Conservation (phyloP, 2,329 filamentous ascomycete genomes). For the Penicillium paneum region DNA sequence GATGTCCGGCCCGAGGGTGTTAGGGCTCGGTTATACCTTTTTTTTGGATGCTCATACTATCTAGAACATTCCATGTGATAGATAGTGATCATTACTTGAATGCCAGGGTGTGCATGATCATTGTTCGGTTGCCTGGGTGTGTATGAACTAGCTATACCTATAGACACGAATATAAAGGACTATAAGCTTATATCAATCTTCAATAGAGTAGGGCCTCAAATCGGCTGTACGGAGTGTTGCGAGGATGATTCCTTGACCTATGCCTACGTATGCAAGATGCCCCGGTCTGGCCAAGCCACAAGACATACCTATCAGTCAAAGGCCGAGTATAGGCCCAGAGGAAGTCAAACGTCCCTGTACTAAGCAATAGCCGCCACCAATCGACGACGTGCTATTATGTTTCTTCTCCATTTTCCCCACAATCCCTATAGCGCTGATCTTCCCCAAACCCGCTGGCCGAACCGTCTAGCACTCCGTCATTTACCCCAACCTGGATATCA, state of each 20-base stretch:
- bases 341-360: neutral
- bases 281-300: neutral
- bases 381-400: neutral
- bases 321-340: neutral
- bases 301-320: neutral
- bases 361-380: neutral
- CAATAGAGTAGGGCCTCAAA: neutral
- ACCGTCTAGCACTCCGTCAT: neutral
- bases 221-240: too few species aligned
- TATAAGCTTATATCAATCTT: neutral
- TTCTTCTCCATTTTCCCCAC: conserved; percentile 2
- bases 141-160: neutral
- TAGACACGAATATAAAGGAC: neutral
- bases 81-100: neutral
- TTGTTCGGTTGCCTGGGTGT: too few species aligned
- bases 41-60: too few species aligned
- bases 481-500: neutral
- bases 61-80: neutral
- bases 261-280: neutral
- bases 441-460: neutral
- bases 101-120: too few species aligned
- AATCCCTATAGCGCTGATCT: conserved; percentile 1
- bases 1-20: neutral
- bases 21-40: neutral
- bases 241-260: neutral